Evolutionary conservation across 768 basidiomycete species (phyloP).

Genomic region (Pholiota molesta): DNA sequence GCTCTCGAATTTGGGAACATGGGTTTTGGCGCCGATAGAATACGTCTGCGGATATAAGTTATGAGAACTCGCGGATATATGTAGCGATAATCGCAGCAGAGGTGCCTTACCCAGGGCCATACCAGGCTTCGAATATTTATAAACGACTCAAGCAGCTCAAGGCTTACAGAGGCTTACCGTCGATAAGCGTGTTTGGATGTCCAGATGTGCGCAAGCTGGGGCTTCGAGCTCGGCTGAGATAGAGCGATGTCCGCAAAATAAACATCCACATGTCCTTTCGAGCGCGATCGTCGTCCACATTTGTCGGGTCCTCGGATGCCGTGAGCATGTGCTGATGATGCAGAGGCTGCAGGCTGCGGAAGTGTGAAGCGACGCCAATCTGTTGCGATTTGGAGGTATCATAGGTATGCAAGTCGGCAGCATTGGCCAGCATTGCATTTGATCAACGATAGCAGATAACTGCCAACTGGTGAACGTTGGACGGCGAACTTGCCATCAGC

Average conservation of each 20-base stretch:
- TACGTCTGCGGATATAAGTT: background rate
- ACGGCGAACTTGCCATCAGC: background rate
- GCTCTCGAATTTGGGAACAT: background rate
- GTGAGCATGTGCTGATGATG: background rate
- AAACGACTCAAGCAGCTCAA: background rate
- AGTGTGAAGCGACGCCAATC: background rate
- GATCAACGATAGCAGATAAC: background rate
- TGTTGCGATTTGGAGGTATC: too few relatives aligned
- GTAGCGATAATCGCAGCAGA: too few relatives aligned
- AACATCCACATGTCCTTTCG: background rate
- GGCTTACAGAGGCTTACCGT: background rate
- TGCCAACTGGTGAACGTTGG: background rate
- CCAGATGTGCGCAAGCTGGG: background rate
- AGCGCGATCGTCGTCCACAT: too few relatives aligned
- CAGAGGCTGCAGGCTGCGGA: background rate
- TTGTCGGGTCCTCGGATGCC: background rate
- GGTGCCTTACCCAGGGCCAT: too few relatives aligned
- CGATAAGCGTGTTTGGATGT: slow-evolving; percentile 1
- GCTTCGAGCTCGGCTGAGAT: slow-evolving; percentile 2
- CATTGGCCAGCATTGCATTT: background rate
- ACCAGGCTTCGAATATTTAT: background rate
- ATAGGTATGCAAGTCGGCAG: too few relatives aligned
- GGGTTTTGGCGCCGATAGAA: background rate
- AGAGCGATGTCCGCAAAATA: background rate
- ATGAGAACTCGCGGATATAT: too few relatives aligned